Conservation (phyloP, 306 rosid species). For the Hippophae tibetana region DNA sequence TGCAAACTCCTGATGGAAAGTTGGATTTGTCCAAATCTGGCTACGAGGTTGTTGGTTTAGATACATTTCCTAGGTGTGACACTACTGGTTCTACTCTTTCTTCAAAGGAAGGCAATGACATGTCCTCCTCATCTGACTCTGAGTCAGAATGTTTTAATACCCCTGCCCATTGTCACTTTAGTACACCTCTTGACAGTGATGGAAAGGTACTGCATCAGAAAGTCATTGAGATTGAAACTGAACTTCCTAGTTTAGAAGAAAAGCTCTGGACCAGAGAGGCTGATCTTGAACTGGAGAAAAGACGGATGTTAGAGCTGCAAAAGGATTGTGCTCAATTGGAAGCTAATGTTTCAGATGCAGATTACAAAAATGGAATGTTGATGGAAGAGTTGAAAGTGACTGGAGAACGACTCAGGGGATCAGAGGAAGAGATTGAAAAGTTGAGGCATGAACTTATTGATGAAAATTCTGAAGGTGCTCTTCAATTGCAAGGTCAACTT, state of each 20-base stretch:
- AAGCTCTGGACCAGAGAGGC: conserved; percentile 30
- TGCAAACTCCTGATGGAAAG: conserved; percentile 42
- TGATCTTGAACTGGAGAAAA: conserved; percentile 37
- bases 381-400: conserved; percentile 32
- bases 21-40: conserved; percentile 21
- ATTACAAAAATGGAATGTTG: conserved; percentile 32
- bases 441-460: conserved; percentile 30
- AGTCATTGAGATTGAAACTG: conserved; percentile 27
- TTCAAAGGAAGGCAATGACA: conserved; percentile 33
- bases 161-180: conserved; percentile 17
- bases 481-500: conserved; percentile 37
- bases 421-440: conserved; percentile 33
- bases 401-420: conserved; percentile 27
- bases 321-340: conserved; percentile 30
- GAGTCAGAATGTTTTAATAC: conserved; percentile 35
- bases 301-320: conserved; percentile 33
- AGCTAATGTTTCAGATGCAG: conserved; percentile 29
- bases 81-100: conserved; percentile 43
- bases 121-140: conserved; percentile 39
- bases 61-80: conserved; percentile 40
- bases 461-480: conserved; percentile 13
- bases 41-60: conserved; percentile 29
- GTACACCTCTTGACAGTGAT: conserved; percentile 24
- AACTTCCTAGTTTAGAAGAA: conserved; percentile 30
- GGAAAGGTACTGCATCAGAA: conserved; percentile 22